Evolutionary conservation across 768 basidiomycete species (phyloP), one percentile per base, ranked within the genome.

Genomic region (Hysterangium stoloniferum): DNA sequence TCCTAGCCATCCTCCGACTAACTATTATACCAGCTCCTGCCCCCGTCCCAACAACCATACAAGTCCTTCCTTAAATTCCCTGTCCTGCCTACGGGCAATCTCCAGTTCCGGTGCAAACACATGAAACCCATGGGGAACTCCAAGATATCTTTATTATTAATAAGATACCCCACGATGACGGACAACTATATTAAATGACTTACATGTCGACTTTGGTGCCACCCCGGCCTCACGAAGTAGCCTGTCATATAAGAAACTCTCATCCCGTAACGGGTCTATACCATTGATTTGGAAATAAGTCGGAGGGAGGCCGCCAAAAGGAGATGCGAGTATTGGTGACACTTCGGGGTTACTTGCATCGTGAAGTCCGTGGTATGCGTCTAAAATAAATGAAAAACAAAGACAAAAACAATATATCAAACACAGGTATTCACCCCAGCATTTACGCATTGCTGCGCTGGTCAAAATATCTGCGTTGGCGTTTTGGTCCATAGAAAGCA

Each of bases 211-310:
- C 19, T 38, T 54, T 61, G 7, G 58, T 60, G 49, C 20, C 1
- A 62, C 61, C 0, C 60, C 57, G 4, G 49, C 51, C 31, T 63
- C 59, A 6, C 57, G 50, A 12, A 64, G 53, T 3, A 57, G 28
- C 32, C 56, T 52, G 31, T 57, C 63, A 45, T 63, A 66, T 4
- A 63, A 43, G 9, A 61, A 25, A 2, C 57, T 62, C 29, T 66
- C 65, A 41, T 66, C 65, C 20, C 64, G 57, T 25, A 64, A 36
- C 6, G 59, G 57, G 40, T 66, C 63, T 11, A 52, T 29, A 2
- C 60, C 62, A 37, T 44, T 34, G 17, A 59, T 53, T 31, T 63
- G 63, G 13, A 64, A 50, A 46, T 57, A 63, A 20, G 56, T 52
- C 2, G 58, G 58, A 0, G 64, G 54, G 6, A 64, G 49, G 9